Conservation (phyloP, 106 monocot species). For the Dendrobium chrysotoxum region DNA sequence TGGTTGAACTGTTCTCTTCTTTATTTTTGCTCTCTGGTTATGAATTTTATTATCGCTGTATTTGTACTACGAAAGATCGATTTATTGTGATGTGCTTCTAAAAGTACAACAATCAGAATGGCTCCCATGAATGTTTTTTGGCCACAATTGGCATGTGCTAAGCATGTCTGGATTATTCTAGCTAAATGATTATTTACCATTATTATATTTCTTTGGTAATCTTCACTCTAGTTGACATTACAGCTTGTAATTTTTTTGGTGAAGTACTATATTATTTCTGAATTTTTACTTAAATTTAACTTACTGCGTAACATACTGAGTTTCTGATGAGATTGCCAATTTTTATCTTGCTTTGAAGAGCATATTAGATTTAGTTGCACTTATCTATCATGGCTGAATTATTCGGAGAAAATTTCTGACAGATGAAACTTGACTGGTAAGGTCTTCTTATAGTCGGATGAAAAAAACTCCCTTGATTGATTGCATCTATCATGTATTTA, state of each 20-base stretch:
- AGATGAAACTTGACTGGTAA: neutral
- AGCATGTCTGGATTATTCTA: neutral
- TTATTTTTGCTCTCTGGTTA: neutral
- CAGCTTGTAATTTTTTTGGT: neutral
- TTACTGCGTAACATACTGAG: neutral
- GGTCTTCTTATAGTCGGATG: neutral
- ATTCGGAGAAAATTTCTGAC: neutral
- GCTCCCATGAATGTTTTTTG: neutral
- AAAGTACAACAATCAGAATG: neutral
- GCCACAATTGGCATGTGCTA: too few species aligned
- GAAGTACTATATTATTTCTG: neutral
- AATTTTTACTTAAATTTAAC: neutral
- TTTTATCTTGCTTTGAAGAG: neutral
- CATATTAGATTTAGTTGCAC: neutral
- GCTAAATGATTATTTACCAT: neutral
- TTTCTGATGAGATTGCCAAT: neutral
- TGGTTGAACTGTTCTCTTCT: neutral
- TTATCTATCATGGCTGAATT: neutral
- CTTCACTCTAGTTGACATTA: neutral
- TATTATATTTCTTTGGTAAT: neutral
- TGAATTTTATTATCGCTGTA: neutral
- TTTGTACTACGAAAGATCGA: too few species aligned
- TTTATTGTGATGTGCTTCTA: too few species aligned
- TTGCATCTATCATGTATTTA: neutral
- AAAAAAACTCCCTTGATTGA: neutral